Conservation (phyloP, 768 basidiomycete species). For the Suillus plorans region DNA sequence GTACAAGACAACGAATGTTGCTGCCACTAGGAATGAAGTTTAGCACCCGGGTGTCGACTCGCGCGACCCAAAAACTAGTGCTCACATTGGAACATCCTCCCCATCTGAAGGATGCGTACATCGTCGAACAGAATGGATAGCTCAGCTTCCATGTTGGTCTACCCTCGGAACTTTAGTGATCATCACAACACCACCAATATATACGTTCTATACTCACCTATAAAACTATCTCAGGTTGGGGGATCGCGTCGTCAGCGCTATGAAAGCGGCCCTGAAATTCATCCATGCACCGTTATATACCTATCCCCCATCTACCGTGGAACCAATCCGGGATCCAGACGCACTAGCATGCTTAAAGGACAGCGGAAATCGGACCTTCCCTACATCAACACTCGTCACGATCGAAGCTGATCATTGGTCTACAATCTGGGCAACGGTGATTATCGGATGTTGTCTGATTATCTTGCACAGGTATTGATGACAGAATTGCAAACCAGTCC, state of each 20-base stretch:
- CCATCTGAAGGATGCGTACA: constrained; percentile 8
- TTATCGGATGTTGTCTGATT: not conserved
- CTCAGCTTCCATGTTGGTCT: constrained; percentile 8
- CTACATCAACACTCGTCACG: not conserved
- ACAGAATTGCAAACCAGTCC: not conserved
- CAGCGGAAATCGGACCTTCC: not conserved
- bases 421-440: not conserved
- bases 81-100: constrained; percentile 10
- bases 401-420: not conserved
- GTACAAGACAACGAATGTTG: constrained; percentile 6
- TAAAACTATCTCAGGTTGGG: not conserved
- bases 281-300: not conserved
- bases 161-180: not conserved
- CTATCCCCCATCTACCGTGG: not conserved
- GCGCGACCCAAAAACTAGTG: not conserved
- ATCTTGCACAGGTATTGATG: not conserved
- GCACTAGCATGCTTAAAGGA: not conserved
- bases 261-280: not conserved
- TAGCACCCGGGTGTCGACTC: not conserved
- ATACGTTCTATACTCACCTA: not conserved
- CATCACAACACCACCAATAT: not conserved
- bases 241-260: not conserved
- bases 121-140: constrained; percentile 1
- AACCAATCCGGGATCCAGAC: not conserved
- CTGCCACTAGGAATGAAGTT: constrained; percentile 5